Percentiles rank a stretch among this genome's conserved stretches.
Conservation (phyloP, 192 early-diverging fungal species). For the Backusella westeae region DNA sequence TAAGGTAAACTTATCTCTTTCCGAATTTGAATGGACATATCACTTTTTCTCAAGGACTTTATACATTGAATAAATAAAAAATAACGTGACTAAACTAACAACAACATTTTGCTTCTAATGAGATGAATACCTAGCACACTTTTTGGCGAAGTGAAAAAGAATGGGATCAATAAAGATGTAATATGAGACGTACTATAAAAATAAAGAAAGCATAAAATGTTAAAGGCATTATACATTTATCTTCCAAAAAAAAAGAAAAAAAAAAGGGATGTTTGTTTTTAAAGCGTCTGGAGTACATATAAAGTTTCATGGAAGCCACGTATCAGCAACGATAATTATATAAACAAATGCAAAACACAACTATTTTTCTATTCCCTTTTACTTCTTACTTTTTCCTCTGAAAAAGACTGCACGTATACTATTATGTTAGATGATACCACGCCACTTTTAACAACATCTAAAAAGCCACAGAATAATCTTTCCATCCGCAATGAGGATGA, state of each 20-base stretch:
- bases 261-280: background rate
- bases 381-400: background rate
- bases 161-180: background rate
- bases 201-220: background rate
- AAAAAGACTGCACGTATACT: background rate
- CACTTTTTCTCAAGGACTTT: background rate
- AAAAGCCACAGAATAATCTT: background rate
- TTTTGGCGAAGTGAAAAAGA: background rate
- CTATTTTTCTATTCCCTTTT: background rate
- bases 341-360: slow-evolving; percentile 5
- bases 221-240: background rate
- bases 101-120: background rate
- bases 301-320: background rate
- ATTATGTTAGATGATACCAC: slow-evolving; percentile 2
- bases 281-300: background rate
- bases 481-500: background rate
- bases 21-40: background rate
- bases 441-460: background rate
- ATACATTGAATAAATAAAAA: slow-evolving; percentile 2
- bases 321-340: background rate
- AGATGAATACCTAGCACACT: background rate
- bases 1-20: background rate
- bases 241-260: background rate
- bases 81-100: slow-evolving; percentile 5
- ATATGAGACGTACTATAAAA: background rate